Evolutionary conservation across 495 filamentous ascomycete species (phyloP).

Genomic region (Penicillium ochrochloron): DNA sequence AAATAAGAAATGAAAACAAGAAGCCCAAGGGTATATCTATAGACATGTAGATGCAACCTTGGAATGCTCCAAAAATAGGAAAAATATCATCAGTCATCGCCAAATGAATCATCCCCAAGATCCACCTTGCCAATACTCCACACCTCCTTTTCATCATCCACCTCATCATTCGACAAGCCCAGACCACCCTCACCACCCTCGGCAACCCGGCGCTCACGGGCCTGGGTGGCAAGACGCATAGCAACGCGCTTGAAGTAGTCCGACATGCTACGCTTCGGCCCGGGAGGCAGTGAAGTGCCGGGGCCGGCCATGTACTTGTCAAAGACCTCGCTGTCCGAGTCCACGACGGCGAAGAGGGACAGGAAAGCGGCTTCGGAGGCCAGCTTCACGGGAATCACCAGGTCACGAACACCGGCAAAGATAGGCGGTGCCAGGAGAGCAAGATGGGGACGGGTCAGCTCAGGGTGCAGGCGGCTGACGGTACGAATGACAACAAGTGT

Average conservation of each 20-base stretch:
- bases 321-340: conserved; percentile 83
- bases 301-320: conserved; percentile 82
- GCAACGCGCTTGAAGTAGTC: conserved; percentile 97
- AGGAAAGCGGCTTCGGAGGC: conserved; percentile 94
- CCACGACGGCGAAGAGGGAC: conserved; percentile 89
- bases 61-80: conserved; percentile 19
- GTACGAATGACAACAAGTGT: conserved; percentile 90
- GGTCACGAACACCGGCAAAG: conserved; percentile 88
- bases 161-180: conserved; percentile 83
- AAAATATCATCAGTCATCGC: conserved; percentile 41
- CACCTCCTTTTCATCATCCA: conserved; percentile 92
- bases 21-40: conserved; percentile 36
- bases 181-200: conserved; percentile 87
- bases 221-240: conserved; percentile 77
- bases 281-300: conserved; percentile 63
- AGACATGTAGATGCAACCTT: conserved; percentile 30
- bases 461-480: conserved; percentile 72
- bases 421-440: conserved; percentile 76
- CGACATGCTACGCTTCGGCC: conserved; percentile 84
- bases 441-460: conserved; percentile 79
- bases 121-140: conserved; percentile 95
- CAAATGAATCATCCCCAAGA: conserved; percentile 69
- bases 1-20: conserved; percentile 4
- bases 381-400: conserved; percentile 94
- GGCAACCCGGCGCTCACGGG: conserved; percentile 84